Evolutionary conservation across 371 early-diverging fungal species (phyloP).

Genomic region (Chytridium lagenaria): DNA sequence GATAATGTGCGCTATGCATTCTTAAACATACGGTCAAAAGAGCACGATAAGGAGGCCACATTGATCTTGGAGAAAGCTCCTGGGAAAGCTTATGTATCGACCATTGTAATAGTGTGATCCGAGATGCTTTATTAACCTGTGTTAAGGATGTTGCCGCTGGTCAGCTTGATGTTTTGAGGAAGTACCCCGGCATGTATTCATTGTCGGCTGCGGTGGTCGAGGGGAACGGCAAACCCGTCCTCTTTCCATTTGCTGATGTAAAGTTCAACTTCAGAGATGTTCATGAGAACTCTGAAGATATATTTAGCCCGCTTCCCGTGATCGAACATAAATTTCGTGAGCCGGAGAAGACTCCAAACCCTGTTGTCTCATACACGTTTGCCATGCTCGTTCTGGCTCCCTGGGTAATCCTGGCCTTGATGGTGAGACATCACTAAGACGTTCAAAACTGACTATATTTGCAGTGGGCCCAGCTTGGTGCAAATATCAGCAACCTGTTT

Average conservation of each 20-base stretch:
- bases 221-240: background rate
- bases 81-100: too few relatives aligned
- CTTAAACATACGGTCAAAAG: too few relatives aligned
- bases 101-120: too few relatives aligned
- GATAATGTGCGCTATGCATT: too few relatives aligned
- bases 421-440: slow-evolving; percentile 53
- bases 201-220: background rate
- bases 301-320: slow-evolving; percentile 63
- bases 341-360: slow-evolving; percentile 65
- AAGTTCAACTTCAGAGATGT: background rate
- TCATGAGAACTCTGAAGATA: slow-evolving; percentile 27
- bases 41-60: too few relatives aligned
- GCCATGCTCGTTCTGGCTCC: slow-evolving; percentile 66
- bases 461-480: slow-evolving; percentile 65
- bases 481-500: slow-evolving; percentile 60
- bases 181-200: background rate
- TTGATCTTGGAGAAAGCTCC: too few relatives aligned
- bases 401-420: slow-evolving; percentile 63
- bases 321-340: slow-evolving; percentile 72
- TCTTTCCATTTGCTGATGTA: background rate
- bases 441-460: background rate
- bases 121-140: too few relatives aligned
- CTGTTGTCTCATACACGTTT: slow-evolving; percentile 64
- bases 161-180: background rate
- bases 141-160: background rate